Evolutionary conservation across 169 alveolate species (phyloP).

Genomic region (Plasmodium vivax): DNA sequence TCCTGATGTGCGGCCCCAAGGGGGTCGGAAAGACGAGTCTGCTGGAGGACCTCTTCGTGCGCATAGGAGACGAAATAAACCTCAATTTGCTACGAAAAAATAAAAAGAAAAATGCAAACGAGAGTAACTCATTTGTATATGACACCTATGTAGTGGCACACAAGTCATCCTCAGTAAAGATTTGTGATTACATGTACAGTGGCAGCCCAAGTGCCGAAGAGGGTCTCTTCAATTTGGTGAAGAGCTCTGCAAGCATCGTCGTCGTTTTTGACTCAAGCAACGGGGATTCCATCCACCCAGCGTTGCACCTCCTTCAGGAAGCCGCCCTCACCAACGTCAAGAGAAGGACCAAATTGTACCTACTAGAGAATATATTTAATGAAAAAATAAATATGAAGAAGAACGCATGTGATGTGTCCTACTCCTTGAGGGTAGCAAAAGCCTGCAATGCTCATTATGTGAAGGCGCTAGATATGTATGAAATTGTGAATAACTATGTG

Average conservation of each 20-base stretch:
- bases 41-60: constrained; percentile 57
- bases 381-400: constrained; percentile 50
- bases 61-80: constrained; percentile 64
- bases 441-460: constrained; percentile 59
- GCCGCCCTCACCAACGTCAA: constrained; percentile 61
- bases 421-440: constrained; percentile 35
- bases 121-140: background rate
- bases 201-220: constrained; percentile 36
- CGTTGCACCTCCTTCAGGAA: constrained; percentile 66
- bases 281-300: constrained; percentile 44
- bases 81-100: constrained; percentile 44
- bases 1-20: constrained; percentile 75
- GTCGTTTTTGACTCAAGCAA: constrained; percentile 63
- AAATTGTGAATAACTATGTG: constrained; percentile 31
- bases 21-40: constrained; percentile 76
- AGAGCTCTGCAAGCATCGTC: constrained; percentile 37
- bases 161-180: constrained; percentile 13
- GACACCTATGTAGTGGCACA: constrained; percentile 38
- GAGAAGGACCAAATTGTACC: constrained; percentile 28
- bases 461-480: constrained; percentile 60
- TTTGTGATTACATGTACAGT: constrained; percentile 41
- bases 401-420: constrained; percentile 32
- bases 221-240: constrained; percentile 22
- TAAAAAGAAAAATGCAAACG: constrained; percentile 12
- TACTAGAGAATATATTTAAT: constrained; percentile 55